Percentiles rank a stretch among this genome's conserved stretches.
Conservation (phyloP, 169 alveolate genomes). For the Babesia sp. region DNA sequence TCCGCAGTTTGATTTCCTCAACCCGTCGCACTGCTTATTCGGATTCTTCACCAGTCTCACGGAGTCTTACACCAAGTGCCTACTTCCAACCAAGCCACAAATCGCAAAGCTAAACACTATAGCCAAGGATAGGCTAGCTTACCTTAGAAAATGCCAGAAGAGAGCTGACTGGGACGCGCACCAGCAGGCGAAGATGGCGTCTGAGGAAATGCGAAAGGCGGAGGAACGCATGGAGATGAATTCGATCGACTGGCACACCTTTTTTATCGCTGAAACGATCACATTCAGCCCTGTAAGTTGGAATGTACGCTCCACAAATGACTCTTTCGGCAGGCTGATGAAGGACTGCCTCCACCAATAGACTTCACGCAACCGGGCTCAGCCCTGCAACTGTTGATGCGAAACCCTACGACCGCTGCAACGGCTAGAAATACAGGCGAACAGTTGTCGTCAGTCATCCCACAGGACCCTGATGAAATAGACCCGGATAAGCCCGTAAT, state of each 20-base stretch:
- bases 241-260: constrained; percentile 90
- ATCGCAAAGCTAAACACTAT: constrained; percentile 82
- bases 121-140: constrained; percentile 74
- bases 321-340: constrained; percentile 24
- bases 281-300: constrained; percentile 71
- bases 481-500: constrained; percentile 11
- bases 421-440: constrained; percentile 20
- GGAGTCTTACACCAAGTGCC: constrained; percentile 91
- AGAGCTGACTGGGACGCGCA: constrained; percentile 83
- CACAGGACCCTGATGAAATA: constrained; percentile 10
- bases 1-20: constrained; percentile 92
- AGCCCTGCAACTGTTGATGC: constrained; percentile 16
- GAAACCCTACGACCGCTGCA: constrained; percentile 27
- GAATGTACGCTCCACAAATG: neutral
- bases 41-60: constrained; percentile 91
- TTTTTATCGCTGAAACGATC: constrained; percentile 86
- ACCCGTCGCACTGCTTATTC: constrained; percentile 93
- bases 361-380: constrained; percentile 64
- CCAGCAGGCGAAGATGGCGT: constrained; percentile 82
- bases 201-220: constrained; percentile 75
- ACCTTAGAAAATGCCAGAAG: constrained; percentile 70
- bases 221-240: constrained; percentile 82
- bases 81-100: constrained; percentile 87
- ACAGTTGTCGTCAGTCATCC: neutral
- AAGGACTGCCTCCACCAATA: constrained; percentile 49